phyloP scores from a whole-genome alignment of 768 basidiomycete genomes.

The Pisolithus albus region DNA sequence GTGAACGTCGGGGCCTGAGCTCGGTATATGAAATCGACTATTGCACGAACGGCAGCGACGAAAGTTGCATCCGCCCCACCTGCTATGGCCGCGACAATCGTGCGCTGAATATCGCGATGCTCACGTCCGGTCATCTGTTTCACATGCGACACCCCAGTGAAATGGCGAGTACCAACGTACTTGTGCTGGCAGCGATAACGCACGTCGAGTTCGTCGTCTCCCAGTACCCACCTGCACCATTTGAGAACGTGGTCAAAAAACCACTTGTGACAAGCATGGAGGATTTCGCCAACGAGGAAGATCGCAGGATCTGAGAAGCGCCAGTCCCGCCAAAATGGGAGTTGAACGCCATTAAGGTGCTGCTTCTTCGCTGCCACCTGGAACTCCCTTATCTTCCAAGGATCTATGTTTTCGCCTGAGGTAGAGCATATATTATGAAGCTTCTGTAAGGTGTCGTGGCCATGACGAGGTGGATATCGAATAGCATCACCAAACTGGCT shows the following conservation, averaged over 20 bases:
- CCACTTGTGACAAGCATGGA: conserved; percentile 7
- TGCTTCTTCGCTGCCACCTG: conserved; percentile 11
- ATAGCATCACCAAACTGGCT: no score
- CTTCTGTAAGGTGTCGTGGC: neutral
- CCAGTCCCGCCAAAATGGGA: conserved; percentile 23
- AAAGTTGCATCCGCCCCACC: neutral
- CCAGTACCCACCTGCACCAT: conserved; percentile 8
- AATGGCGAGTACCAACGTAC: conserved; percentile 28
- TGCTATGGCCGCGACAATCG: conserved; percentile 19
- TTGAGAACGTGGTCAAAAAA: conserved; percentile 9
- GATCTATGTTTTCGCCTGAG: conserved; percentile 7
- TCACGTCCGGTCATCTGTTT: conserved; percentile 39
- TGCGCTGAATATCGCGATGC: conserved; percentile 31
- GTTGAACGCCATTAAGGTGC: conserved; percentile 26
- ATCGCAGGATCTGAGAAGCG: conserved; percentile 8
- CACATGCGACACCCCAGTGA: conserved; percentile 28
- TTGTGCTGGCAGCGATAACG: conserved; percentile 5
- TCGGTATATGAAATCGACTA: conserved; percentile 23
- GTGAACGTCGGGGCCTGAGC: conserved; percentile 15
- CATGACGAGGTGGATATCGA: no score
- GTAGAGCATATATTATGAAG: neutral
- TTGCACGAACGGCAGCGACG: conserved; percentile 3
- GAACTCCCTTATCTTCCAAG: conserved; percentile 24
- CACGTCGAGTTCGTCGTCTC: neutral
- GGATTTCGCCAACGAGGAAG: conserved; percentile 18